Base-by-base conservation (phyloP, 768 basidiomycete genomes). In the Leccinum rimulosum region DNA sequence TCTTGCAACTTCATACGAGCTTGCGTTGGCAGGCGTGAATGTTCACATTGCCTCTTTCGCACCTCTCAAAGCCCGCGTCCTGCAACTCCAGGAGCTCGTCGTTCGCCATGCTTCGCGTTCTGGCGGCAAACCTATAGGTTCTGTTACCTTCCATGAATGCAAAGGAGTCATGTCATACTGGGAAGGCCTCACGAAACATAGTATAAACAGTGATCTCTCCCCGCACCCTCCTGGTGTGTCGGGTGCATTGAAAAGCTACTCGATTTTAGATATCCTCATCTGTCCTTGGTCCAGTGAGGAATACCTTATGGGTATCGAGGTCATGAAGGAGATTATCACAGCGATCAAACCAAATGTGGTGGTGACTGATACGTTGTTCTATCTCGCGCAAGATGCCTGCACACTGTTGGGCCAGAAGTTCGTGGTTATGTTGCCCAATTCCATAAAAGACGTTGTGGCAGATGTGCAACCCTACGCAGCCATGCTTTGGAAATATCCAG, bases 331-430 rank as follows among this genome's bases (percentile, higher is more conserved):
- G n/a, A 64, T 64, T 28, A 58, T 64, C 15, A 8, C 47, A 7
- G 12, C 47, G 5, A 35, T 19, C 25, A 55, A 50, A 27, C 63
- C 59, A 6, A 35, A 51, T 40, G 3, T 53, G 11, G 59, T 61
- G 1, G 48, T 45, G 19, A 14, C 48, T 30, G 64, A 64, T 17
- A 0, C 15, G 0, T 2, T 53, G 0, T 64, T 58, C 43, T 22
- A 17, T 38, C 9, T 38, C 50, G 59, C 64, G 14, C 30, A 7
- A 22, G 56, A 61, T 12, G 62, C 64, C 4, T 64, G 64, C 54
- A 47, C 28, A 17, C 48, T 63, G 12, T 3, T 14, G 7, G 35
- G 31, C 30, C 61, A 59, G 53, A 59, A 54, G 19, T 45, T 55
- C 30, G 38, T 63, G 19, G 9, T 43, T 15, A 58, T 63, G 3